Conservation (phyloP, 2,329 filamentous ascomycete genomes). For the Teratosphaeriaceae sp. region DNA sequence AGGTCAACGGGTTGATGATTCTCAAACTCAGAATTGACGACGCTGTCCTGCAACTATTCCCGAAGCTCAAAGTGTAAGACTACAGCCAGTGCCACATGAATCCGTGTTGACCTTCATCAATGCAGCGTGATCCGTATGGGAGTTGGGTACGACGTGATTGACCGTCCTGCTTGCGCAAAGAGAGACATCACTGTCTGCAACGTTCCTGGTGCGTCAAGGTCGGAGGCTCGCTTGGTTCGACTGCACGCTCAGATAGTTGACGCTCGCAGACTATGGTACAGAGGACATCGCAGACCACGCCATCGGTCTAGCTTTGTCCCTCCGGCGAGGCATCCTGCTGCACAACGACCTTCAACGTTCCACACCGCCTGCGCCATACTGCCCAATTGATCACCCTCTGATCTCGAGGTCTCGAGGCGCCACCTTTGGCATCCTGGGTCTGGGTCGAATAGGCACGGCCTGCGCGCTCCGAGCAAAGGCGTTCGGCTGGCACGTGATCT, state of each 20-base stretch:
- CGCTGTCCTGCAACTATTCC: conserved; percentile 22
- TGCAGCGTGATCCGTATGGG: conserved; percentile 27
- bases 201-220: conserved; percentile 15
- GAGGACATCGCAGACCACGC: conserved; percentile 28
- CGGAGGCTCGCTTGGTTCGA: neutral
- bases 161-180: conserved; percentile 21
- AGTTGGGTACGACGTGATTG: conserved; percentile 27
- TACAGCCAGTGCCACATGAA: neutral
- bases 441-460: conserved; percentile 26
- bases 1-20: conserved; percentile 23
- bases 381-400: conserved; percentile 22
- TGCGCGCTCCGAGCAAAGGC: conserved; percentile 26
- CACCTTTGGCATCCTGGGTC: conserved; percentile 25
- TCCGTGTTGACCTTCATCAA: neutral
- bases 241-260: neutral
- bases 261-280: conserved; percentile 24
- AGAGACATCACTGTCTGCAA: conserved; percentile 23
- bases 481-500: conserved; percentile 26
- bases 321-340: conserved; percentile 25
- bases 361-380: conserved; percentile 25
- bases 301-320: conserved; percentile 22
- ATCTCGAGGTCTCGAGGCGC: conserved; percentile 20
- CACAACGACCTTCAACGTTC: conserved; percentile 26
- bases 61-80: conserved; percentile 26
- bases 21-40: conserved; percentile 24